phyloP scores from a whole-genome alignment of 441 rosid genomes.

The Biscutella laevigata region DNA sequence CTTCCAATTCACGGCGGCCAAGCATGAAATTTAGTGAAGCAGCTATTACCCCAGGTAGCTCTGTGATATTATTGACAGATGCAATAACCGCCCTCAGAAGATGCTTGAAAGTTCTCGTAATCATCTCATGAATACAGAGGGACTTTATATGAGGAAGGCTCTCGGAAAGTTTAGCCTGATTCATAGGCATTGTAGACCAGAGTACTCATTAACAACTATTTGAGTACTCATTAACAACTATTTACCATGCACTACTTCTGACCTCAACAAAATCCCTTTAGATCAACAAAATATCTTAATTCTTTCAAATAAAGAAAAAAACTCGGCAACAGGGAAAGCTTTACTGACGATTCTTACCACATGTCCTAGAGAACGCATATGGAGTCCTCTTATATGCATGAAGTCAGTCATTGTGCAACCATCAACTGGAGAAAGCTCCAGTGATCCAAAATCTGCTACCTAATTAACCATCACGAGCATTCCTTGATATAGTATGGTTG shows the following conservation, averaged over 20 bases:
- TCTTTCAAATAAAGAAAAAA: no score
- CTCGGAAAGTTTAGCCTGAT: conserved; percentile 70
- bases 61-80: conserved; percentile 40
- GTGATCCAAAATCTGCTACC: conserved; percentile 82
- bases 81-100: conserved; percentile 68
- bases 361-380: conserved; percentile 61
- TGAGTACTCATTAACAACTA: background rate
- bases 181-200: conserved; percentile 19
- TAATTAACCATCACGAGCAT: conserved; percentile 24
- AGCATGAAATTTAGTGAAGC: conserved; percentile 59
- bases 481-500: conserved; percentile 18
- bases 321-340: no score
- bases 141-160: conserved; percentile 73
- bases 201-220: background rate
- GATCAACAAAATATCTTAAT: no score
- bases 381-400: conserved; percentile 76
- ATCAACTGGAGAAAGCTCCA: conserved; percentile 80
- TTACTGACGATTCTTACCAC: conserved; percentile 39
- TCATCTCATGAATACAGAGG: conserved; percentile 71
- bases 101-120: conserved; percentile 65
- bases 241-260: background rate
- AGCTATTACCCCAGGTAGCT: conserved; percentile 52
- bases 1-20: conserved; percentile 36
- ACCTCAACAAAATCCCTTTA: no score
- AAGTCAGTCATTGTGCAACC: conserved; percentile 78